These are phyloP conservation scores for Syzygium jambos DNA, from an alignment of 345 rosid genomes.

Conservation along the genomic window DNA sequence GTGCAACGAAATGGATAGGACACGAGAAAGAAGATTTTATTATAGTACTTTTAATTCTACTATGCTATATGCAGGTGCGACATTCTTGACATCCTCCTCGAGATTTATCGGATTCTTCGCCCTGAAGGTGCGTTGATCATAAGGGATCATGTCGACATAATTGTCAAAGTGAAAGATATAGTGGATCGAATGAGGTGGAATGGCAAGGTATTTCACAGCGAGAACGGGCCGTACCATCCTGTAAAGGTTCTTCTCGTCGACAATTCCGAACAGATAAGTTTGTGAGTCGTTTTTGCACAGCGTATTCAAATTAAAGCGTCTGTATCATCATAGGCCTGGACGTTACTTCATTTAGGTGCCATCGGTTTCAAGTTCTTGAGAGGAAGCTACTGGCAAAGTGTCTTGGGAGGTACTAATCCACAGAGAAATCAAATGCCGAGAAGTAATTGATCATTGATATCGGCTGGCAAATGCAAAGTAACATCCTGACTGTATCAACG, in stretches of 20 bases:
- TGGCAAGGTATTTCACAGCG: conserved; percentile 24
- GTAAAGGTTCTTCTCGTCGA: conserved; percentile 35
- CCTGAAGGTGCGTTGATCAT: conserved; percentile 50
- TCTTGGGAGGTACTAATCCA: background rate
- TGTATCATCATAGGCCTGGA: background rate
- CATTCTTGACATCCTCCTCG: conserved; percentile 41
- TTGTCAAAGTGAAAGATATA: conserved; percentile 33
- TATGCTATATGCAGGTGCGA: conserved; percentile 37
- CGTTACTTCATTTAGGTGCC: background rate
- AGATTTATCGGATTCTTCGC: conserved; percentile 52
- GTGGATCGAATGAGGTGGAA: conserved; percentile 41
- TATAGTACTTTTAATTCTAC: background rate
- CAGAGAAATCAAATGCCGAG: background rate
- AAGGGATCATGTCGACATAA: conserved; percentile 37
- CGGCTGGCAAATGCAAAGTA: background rate
- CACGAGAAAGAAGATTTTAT: background rate
- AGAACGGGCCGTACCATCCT: conserved; percentile 31
- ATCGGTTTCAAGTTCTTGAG: background rate
- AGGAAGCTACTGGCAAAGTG: background rate
- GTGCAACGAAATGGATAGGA: background rate
- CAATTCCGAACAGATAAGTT: background rate
- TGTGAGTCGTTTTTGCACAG: background rate
- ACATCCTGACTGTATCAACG: background rate
- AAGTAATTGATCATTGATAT: background rate
- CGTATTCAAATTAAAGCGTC: background rate